phyloP scores from a whole-genome alignment of 805 yeast species.

The Starmerella apis region DNA sequence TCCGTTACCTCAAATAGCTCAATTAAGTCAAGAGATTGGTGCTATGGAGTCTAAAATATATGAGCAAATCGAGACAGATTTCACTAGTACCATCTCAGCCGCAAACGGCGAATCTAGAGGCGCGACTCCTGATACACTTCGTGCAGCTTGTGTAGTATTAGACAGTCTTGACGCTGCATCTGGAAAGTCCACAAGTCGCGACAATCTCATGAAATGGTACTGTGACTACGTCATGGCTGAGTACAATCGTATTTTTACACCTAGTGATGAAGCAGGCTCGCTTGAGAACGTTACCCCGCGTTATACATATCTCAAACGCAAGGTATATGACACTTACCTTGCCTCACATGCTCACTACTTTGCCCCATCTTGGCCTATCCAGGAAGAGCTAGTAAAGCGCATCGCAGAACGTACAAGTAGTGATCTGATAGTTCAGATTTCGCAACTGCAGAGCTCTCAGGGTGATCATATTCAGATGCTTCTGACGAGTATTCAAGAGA shows the following conservation, averaged over 20 bases:
- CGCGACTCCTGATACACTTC: slow-evolving; percentile 8
- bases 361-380: slow-evolving; percentile 64
- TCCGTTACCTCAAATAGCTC: slow-evolving; percentile 69
- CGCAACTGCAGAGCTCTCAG: slow-evolving; percentile 28
- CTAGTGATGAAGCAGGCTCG: slow-evolving; percentile 87
- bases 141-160: slow-evolving; percentile 58
- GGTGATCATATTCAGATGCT: slow-evolving; percentile 48
- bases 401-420: slow-evolving; percentile 62
- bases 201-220: slow-evolving; percentile 62
- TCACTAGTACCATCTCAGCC: slow-evolving; percentile 34
- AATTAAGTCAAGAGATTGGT: slow-evolving; percentile 48
- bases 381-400: slow-evolving; percentile 44
- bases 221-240: slow-evolving; percentile 60
- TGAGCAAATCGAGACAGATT: slow-evolving; percentile 63
- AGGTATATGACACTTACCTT: slow-evolving; percentile 47
- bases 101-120: neutral
- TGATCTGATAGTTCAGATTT: slow-evolving; percentile 50
- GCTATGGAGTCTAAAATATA: slow-evolving; percentile 51
- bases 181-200: slow-evolving; percentile 43
- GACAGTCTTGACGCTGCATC: slow-evolving; percentile 39
- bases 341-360: slow-evolving; percentile 45
- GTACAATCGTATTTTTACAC: slow-evolving; percentile 60
- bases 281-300: slow-evolving; percentile 76
- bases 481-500: slow-evolving; percentile 57
- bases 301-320: slow-evolving; percentile 61